Evolutionary conservation across 2,329 filamentous ascomycete genomes (phyloP), one percentile per base, ranked within the genome.

Genomic region (Fusarium albosuccineum): DNA sequence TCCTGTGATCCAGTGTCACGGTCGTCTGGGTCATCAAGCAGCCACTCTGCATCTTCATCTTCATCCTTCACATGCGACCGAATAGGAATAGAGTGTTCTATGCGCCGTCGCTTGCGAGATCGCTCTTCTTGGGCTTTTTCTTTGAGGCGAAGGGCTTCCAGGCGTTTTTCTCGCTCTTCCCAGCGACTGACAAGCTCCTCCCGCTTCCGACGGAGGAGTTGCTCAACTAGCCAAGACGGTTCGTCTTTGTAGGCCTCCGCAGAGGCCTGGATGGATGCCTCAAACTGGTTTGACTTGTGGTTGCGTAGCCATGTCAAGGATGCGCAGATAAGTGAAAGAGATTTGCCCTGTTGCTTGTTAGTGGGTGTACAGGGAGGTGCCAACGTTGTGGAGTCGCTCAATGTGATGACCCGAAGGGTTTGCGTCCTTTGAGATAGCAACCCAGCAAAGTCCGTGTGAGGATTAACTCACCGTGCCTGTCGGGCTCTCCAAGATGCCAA

Each of bases 401-500:
- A 11, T 33, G 11, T 33, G 11, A 11, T 33, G 30, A 9, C 11
- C 9, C 11, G 9, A 11, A 33, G 11, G 9, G 11, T 33, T 9
- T 33, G 30, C 3, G 22, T 11, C 17, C 8, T 34, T 13, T 16
- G 22, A 14, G 7, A 17, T 9, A 14, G 2, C 6, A 8, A 26
- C 13, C 5, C 5, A 10, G 2, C 2, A 41, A 11, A 17, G 5
- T 7, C 36, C 13, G 2, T 3, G 16, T 13, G 9, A 11, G 14
- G 8, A 11, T 37, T 3, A 14, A 78, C 80, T 67, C 75, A 86
- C 85, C 65, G 88, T 91, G 77, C 94, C 94, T 41, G 94, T 97
- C n/a, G 94, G 94, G 45, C 93, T 97, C 76, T 97, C 94, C 45
- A 97, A 90, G 42, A 97, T 94, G 30, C 92, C 94, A 46, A 97